phyloP scores from a whole-genome alignment of 257 asterid genomes.

The Nicotiana knightiana region DNA sequence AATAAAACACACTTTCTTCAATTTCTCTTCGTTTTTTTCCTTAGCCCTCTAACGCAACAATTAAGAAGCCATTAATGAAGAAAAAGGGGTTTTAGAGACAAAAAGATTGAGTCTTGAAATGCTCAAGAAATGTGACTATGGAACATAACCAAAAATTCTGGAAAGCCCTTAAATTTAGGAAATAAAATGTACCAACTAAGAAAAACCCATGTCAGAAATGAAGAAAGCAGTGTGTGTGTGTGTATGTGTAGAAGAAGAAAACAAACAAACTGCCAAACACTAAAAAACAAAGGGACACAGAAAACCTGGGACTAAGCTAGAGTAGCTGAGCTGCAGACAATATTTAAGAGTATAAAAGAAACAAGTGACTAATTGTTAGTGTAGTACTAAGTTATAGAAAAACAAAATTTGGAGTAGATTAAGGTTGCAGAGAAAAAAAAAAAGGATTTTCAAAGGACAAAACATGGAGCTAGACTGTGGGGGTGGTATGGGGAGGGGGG shows the following conservation, averaged over 20 bases:
- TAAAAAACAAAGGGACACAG: slow-evolving; percentile 1
- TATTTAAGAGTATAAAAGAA: neutral
- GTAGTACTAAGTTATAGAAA: neutral
- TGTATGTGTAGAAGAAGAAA: neutral
- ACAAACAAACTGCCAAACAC: neutral
- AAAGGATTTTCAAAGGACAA: slow-evolving; percentile 12
- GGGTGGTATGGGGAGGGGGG: neutral
- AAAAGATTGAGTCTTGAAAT: neutral
- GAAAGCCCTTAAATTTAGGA: neutral
- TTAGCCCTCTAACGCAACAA: neutral
- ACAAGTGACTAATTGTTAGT: neutral
- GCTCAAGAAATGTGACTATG: slow-evolving; percentile 5
- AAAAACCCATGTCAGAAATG: neutral
- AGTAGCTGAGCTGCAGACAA: neutral
- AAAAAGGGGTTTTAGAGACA: neutral
- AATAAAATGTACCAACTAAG: neutral
- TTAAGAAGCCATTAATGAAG: neutral
- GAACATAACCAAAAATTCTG: slow-evolving; percentile 7
- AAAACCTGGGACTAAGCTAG: slow-evolving; percentile 1
- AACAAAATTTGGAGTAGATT: neutral
- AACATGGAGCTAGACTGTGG: slow-evolving; percentile 7
- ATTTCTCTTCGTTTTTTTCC: neutral
- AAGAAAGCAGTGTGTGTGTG: neutral
- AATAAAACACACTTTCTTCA: neutral
- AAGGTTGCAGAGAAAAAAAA: slow-evolving; percentile 15